Evolutionary conservation across 2,329 filamentous ascomycete species (phyloP), one percentile per base, ranked within the genome.

Genomic region (Boeremia exigua): DNA sequence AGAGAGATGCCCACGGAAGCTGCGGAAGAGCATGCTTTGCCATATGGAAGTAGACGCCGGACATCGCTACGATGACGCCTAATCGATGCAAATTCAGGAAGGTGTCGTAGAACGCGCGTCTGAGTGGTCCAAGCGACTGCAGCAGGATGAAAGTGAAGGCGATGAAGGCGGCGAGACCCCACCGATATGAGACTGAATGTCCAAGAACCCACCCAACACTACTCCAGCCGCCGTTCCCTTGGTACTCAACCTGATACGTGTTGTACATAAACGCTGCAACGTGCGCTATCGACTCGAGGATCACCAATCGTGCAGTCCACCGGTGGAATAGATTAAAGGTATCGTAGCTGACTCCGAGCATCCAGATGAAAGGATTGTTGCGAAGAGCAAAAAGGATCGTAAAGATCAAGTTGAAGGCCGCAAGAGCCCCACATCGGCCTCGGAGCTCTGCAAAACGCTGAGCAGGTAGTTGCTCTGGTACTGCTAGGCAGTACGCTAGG

Each of bases 251-350:
- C 52, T 37, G 75, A 17, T 64, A 70, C 38, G 77, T 75, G 54
- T 71, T 73, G 44, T 70, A 69, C 59, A 83, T 79, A 72, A 81
- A 90, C 30, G 87, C 82, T 14, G 85, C 67, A 2, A 84, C 84
- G 73, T 92, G 89, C 29, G 82, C 78, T 12, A 91, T 60, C 14
- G 85, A 80, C 71, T 92, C 87, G 7, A 90, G 73, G 7, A 88
- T 82, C 37, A 89, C 88, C 49, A 92, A 88, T 46, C 89, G 84
- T 56, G 89, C 89, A 45, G 89, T 82, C 89, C 89, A 92, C 59
- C 89, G 84, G 75, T 92, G 89, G 55, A 92, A 79, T 48, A 92
- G 77, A 75, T 92, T 92, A 79, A 89, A 91, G 0, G 88, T 90
- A 72, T 92, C 88, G 72, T 91, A 92, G 12, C 87, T 89, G 53